phyloP scores from a whole-genome alignment of 2,329 filamentous ascomycete genomes.

The Colletotrichum sp. region DNA sequence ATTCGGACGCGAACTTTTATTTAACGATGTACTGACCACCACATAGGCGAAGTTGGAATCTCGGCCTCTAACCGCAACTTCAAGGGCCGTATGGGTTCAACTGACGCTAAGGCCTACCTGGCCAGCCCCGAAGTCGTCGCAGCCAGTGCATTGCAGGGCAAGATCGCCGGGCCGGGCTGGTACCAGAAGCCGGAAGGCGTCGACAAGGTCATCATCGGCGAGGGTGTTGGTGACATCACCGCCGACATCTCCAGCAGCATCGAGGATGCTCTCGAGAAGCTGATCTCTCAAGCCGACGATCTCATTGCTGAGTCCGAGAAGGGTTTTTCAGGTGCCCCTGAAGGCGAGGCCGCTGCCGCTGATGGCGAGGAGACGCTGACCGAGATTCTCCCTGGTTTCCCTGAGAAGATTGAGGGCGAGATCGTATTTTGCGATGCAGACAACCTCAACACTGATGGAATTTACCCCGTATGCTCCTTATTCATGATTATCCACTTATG shows the following conservation, averaged over 20 bases:
- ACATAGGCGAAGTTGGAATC: neutral
- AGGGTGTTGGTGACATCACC: conserved; percentile 70
- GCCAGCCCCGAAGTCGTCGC: conserved; percentile 91
- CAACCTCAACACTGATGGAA: conserved; percentile 90
- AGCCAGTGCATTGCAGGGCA: conserved; percentile 78
- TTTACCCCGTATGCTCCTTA: conserved; percentile 70
- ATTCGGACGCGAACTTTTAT: neutral
- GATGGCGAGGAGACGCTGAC: conserved; percentile 49
- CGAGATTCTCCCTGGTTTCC: conserved; percentile 84
- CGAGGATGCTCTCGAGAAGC: conserved; percentile 73
- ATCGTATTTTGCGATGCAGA: conserved; percentile 84
- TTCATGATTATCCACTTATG: neutral
- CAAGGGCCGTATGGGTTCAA: conserved; percentile 87
- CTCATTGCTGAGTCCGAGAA: conserved; percentile 61
- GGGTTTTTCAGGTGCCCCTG: conserved; percentile 40
- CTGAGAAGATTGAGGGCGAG: conserved; percentile 81
- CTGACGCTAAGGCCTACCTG: conserved; percentile 82
- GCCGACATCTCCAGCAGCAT: conserved; percentile 70
- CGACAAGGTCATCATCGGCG: conserved; percentile 70
- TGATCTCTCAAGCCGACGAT: conserved; percentile 71
- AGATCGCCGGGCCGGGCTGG: conserved; percentile 77
- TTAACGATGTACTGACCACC: neutral
- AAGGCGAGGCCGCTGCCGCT: conserved; percentile 24
- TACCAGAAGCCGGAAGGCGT: conserved; percentile 76
- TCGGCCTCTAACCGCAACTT: conserved; percentile 76